Conservation (phyloP, 352 stramenopile genomes). For the Pythium myriotylum region DNA sequence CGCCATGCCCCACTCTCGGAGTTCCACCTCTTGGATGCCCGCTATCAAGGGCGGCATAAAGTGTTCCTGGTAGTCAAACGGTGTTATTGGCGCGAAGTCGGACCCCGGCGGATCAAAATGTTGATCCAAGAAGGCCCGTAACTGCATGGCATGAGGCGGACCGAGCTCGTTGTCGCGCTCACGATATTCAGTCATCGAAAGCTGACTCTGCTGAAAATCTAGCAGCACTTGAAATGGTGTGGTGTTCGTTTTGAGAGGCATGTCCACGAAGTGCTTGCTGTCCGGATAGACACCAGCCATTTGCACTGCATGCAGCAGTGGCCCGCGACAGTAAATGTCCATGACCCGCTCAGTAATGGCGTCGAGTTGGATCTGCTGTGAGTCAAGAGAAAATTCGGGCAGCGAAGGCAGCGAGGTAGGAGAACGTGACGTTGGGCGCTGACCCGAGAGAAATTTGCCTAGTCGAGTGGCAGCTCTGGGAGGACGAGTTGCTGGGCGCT, state of each 20-base stretch:
- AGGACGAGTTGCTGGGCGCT: background rate
- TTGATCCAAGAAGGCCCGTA: constrained; percentile 72
- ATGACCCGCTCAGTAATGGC: constrained; percentile 58
- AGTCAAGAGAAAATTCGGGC: constrained; percentile 24
- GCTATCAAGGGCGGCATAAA: constrained; percentile 54
- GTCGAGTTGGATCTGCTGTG: constrained; percentile 34
- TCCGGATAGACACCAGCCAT: constrained; percentile 83
- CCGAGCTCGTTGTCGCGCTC: constrained; percentile 4
- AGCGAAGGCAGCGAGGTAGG: constrained; percentile 14
- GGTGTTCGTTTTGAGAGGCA: constrained; percentile 87
- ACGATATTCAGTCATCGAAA: constrained; percentile 60
- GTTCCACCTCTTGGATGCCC: constrained; percentile 48
- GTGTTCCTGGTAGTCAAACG: constrained; percentile 69
- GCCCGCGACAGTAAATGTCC: constrained; percentile 77
- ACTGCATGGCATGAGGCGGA: constrained; percentile 35
- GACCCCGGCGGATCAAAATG: constrained; percentile 83
- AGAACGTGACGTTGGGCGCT: background rate
- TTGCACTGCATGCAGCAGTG: constrained; percentile 70
- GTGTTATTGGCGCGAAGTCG: constrained; percentile 71
- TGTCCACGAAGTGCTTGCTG: constrained; percentile 94
- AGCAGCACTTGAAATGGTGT: constrained; percentile 69
- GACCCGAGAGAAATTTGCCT: background rate
- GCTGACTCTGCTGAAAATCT: constrained; percentile 59
- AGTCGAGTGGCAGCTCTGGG: constrained; percentile 1
- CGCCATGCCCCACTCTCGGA: constrained; percentile 63